These are phyloP conservation scores for Poterioochromonas sp. DNA, from an alignment of 352 stramenopile species.

Conservation along the genomic window DNA sequence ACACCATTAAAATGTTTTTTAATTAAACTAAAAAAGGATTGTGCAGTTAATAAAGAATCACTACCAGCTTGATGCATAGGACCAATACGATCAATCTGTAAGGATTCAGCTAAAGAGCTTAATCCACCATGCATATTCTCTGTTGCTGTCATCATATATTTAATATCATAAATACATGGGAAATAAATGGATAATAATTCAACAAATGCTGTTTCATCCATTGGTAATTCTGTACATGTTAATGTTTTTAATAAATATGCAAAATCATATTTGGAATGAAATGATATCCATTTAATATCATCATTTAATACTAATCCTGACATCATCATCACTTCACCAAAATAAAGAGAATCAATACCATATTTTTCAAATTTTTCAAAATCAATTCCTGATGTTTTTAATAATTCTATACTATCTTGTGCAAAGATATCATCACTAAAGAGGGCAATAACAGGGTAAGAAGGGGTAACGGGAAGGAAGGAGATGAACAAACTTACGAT, in stretches of 20 bases:
- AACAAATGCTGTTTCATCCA: slow-evolving; percentile 85
- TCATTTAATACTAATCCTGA: slow-evolving; percentile 94
- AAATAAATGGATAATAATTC: slow-evolving; percentile 96
- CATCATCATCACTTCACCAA: slow-evolving; percentile 94
- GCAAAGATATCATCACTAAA: slow-evolving; percentile 95
- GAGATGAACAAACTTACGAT: slow-evolving; percentile 21
- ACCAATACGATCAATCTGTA: slow-evolving; percentile 90
- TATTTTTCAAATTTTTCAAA: slow-evolving; percentile 83
- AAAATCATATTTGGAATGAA: slow-evolving; percentile 98
- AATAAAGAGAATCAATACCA: slow-evolving; percentile 91
- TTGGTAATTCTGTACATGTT: slow-evolving; percentile 72
- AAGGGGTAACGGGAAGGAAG: background rate
- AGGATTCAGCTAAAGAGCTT: slow-evolving; percentile 72
- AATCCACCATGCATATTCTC: slow-evolving; percentile 93
- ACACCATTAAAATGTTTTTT: slow-evolving; percentile 3
- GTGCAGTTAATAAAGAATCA: slow-evolving; percentile 89
- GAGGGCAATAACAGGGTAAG: background rate
- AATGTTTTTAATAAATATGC: slow-evolving; percentile 95
- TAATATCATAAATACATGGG: slow-evolving; percentile 94
- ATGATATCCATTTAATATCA: slow-evolving; percentile 96
- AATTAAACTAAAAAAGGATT: slow-evolving; percentile 62
- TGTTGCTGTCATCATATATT: slow-evolving; percentile 94
- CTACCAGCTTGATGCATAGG: slow-evolving; percentile 97
- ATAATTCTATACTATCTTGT: slow-evolving; percentile 96
- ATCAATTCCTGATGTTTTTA: slow-evolving; percentile 93